These are phyloP conservation scores for Mycena capillaripes DNA, from an alignment of 768 basidiomycete species.

Conservation along the genomic window DNA sequence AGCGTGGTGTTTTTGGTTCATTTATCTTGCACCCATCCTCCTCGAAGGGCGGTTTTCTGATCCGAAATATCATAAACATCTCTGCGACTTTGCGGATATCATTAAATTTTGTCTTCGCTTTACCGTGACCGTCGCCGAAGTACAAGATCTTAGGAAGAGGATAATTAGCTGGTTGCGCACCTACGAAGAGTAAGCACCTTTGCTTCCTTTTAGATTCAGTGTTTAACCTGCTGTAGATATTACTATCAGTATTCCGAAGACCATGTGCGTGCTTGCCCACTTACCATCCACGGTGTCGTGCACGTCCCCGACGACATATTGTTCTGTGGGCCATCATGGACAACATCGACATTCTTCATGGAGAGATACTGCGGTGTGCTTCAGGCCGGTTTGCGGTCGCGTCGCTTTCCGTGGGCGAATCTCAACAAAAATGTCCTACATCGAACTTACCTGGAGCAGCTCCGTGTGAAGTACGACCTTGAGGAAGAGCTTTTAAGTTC, in stretches of 20 bases:
- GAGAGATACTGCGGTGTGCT: constrained; percentile 43
- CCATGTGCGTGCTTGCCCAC: no score
- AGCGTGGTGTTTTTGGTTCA: no score
- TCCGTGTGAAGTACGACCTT: constrained; percentile 43
- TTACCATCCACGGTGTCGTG: no score
- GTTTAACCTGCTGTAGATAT: background rate
- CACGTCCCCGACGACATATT: no score
- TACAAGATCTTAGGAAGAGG: no score
- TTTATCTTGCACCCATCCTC: no score
- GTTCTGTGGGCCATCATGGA: no score
- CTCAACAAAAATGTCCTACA: constrained; percentile 33
- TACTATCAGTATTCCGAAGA: constrained; percentile 54
- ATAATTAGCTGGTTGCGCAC: constrained; percentile 51
- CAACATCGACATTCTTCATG: constrained; percentile 43
- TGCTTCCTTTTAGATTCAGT: background rate
- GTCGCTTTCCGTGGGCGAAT: constrained; percentile 35
- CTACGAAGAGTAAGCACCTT: constrained; percentile 48
- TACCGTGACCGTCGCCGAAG: no score
- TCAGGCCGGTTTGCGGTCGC: constrained; percentile 25
- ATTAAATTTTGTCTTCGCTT: no score
- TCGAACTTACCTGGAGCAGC: constrained; percentile 42
- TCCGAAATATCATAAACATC: no score
- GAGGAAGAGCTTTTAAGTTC: constrained; percentile 30
- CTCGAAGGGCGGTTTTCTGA: no score
- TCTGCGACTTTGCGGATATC: no score